These are phyloP conservation scores for Apodospora peruviana DNA, from an alignment of 495 filamentous ascomycete genomes.

Conservation along the genomic window DNA sequence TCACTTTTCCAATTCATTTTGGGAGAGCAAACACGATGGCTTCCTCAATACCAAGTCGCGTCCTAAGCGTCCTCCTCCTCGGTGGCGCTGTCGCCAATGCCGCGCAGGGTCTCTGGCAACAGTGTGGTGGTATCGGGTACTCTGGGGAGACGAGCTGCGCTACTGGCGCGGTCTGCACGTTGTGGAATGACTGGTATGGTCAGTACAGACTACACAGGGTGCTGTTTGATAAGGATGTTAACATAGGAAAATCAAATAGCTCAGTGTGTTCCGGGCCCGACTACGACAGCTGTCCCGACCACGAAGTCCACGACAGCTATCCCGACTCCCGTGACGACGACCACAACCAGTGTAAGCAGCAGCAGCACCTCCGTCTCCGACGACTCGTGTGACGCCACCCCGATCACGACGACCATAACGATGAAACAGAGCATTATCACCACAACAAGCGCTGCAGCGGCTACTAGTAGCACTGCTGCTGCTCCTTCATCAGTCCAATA, in stretches of 20 bases:
- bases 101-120: constrained; percentile 4
- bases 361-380: background rate
- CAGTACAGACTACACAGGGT: background rate
- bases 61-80: too few relatives aligned
- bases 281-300: background rate
- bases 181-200: constrained; percentile 18
- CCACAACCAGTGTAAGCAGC: background rate
- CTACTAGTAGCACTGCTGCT: too few relatives aligned
- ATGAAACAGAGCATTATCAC: background rate
- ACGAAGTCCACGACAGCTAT: background rate
- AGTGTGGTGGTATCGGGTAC: constrained; percentile 18
- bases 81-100: constrained; percentile 2
- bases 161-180: constrained; percentile 11
- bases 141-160: constrained; percentile 10
- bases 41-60: too few relatives aligned
- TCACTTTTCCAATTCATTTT: background rate
- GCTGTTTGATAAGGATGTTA: too few relatives aligned
- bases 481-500: constrained; percentile 19
- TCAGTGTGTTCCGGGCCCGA: constrained; percentile 14
- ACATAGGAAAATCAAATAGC: background rate
- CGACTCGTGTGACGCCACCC: background rate
- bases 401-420: background rate
- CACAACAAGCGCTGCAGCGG: background rate
- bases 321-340: background rate
- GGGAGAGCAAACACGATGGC: background rate